phyloP scores from a whole-genome alignment of 2,329 filamentous ascomycete species.

The Neonectria faginata region DNA sequence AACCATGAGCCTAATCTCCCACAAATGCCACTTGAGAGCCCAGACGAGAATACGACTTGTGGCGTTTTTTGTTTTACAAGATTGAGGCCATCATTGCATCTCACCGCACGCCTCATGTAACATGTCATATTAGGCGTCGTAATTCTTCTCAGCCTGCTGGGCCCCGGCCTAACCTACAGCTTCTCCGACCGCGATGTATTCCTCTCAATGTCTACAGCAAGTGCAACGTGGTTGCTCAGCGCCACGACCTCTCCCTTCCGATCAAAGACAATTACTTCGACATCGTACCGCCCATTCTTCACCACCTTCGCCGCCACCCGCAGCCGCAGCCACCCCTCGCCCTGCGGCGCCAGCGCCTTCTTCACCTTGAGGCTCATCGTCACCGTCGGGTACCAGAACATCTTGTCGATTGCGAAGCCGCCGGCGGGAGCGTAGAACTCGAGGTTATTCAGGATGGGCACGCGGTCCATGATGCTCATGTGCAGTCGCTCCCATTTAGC shows the following conservation, averaged over 20 bases:
- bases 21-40: neutral
- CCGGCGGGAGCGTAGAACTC: slow-evolving; percentile 47
- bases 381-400: slow-evolving; percentile 82
- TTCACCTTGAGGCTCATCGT: slow-evolving; percentile 82
- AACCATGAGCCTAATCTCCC: neutral
- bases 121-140: neutral
- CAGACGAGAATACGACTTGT: neutral
- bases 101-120: neutral
- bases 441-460: slow-evolving; percentile 45
- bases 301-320: slow-evolving; percentile 75
- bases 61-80: neutral
- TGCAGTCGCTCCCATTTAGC: slow-evolving; percentile 32
- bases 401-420: slow-evolving; percentile 43
- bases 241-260: slow-evolving; percentile 46
- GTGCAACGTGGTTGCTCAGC: slow-evolving; percentile 47
- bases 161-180: slow-evolving; percentile 51
- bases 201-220: slow-evolving; percentile 45
- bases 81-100: neutral
- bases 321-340: slow-evolving; percentile 78
- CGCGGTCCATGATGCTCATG: slow-evolving; percentile 39
- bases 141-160: neutral
- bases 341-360: slow-evolving; percentile 73
- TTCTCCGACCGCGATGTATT: slow-evolving; percentile 37
- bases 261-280: slow-evolving; percentile 77
- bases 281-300: slow-evolving; percentile 77